Evolutionary conservation across 345 rosid genomes (phyloP).

Genomic region (Hibiscus mutabilis): DNA sequence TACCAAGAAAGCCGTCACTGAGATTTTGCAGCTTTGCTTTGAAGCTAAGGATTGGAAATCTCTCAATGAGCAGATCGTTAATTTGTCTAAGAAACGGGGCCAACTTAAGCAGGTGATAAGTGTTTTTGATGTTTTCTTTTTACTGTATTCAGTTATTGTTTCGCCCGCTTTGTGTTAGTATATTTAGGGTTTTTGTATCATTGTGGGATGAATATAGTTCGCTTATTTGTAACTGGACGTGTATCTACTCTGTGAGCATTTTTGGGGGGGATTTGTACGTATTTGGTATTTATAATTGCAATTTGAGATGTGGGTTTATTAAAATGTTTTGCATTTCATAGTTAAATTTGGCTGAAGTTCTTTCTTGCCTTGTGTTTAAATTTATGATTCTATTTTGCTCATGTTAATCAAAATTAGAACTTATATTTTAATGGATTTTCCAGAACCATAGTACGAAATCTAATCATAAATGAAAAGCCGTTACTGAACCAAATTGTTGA

Average conservation of each 20-base stretch:
- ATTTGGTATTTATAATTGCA: neutral
- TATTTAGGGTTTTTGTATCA: neutral
- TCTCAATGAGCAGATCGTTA: constrained; percentile 65
- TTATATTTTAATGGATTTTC: neutral
- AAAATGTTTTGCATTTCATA: neutral
- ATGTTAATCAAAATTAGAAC: neutral
- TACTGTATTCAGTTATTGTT: neutral
- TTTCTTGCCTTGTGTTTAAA: neutral
- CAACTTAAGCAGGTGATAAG: constrained; percentile 77
- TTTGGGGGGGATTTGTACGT: neutral
- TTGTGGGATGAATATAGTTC: neutral
- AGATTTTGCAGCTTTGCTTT: constrained; percentile 75
- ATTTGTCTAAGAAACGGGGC: constrained; percentile 78
- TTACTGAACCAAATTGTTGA: neutral
- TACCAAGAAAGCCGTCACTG: constrained; percentile 68
- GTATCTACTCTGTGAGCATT: neutral
- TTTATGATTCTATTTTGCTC: neutral
- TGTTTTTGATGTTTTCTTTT: neutral
- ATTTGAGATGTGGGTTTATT: too few relatives aligned
- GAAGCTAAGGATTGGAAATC: constrained; percentile 81
- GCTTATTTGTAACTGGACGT: neutral
- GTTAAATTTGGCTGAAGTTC: neutral
- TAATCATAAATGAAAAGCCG: neutral
- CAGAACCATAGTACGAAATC: neutral
- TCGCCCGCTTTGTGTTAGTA: neutral